Base-by-base conservation (phyloP, 176 grass and related monocot species). In the Ampelocalamus luodianensis region DNA sequence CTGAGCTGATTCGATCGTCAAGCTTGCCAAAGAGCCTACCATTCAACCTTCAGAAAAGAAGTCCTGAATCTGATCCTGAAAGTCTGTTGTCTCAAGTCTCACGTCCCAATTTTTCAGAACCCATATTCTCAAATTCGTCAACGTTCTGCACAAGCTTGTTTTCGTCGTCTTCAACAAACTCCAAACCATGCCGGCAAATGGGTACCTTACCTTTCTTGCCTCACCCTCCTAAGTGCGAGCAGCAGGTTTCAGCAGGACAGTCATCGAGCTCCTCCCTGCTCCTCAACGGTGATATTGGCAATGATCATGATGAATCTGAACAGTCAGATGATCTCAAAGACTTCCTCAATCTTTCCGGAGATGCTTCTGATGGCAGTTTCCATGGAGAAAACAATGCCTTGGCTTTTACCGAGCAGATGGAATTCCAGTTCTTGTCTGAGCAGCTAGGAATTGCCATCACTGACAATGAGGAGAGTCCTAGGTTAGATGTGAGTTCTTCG, bases 351-450 rank as follows among this genome's bases (percentile, higher is more conserved):
- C 89, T 98, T 68, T 88, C 85, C 48, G 91, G 88, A 77, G 88
- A 94, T 84, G 85, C 80, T 79, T 90, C 93, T 61, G 91, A 98
- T 78, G 81, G 68, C 65, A 94, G 91, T 55, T 95, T 83, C 81
- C 90, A 90, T 84, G 93, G 81, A 74, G 93, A 90, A 68, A 90
- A 80, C 72, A 85, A 34, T 34, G 32, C 32, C 32, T 34, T 2
- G 32, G 32, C 32, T 34, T 34, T 34, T 34, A 2, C 32, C 4
- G 87, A 98, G 85, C 89, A 94, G 82, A 98, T 98, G 84, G 96
- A 98, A 12, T 88, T 98, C 72, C 93, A 95, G 79, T 85, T 92
- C n/a, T 84, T 98, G 73, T 98, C 96, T 39, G 96, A 98, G 67
- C 88, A 98, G 86, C 88, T 98, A 49, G 96, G 91, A 66, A 94